A percentile compares a stretch with the other conserved stretches of the same genome.
phyloP scores from a whole-genome alignment of 2,329 filamentous ascomycete species.

The Diaporthe longicolla region DNA sequence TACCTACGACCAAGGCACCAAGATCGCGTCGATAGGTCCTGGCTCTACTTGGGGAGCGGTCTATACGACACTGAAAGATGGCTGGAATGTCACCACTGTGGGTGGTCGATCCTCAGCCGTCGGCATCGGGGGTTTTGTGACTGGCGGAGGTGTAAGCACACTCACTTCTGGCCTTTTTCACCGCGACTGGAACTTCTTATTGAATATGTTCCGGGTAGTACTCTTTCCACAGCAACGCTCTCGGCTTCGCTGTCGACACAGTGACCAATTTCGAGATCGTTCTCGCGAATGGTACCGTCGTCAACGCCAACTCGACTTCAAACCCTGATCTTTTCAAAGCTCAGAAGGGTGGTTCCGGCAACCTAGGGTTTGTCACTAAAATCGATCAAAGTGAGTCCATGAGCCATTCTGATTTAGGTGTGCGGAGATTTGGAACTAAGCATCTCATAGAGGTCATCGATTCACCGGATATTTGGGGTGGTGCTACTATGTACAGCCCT shows the following conservation, averaged over 20 bases:
- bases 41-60: slow-evolving; percentile 53
- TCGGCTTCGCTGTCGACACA: slow-evolving; percentile 63
- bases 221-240: slow-evolving; percentile 54
- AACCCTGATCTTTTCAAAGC: slow-evolving; percentile 62
- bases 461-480: slow-evolving; percentile 1
- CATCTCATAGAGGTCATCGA: not conserved
- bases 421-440: not conserved
- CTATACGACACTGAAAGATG: slow-evolving; percentile 43
- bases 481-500: not conserved
- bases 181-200: not conserved
- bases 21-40: slow-evolving; percentile 51
- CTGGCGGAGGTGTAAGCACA: slow-evolving; percentile 44
- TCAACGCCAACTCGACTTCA: slow-evolving; percentile 54
- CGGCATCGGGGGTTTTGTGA: slow-evolving; percentile 60
- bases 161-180: not conserved
- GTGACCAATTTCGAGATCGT: slow-evolving; percentile 63
- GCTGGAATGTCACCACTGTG: slow-evolving; percentile 42
- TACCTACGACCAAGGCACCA: slow-evolving; percentile 48
- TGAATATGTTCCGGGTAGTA: slow-evolving; percentile 58
- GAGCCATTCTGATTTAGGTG: not conserved
- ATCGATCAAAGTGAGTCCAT: slow-evolving; percentile 47
- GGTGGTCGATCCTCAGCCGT: slow-evolving; percentile 60
- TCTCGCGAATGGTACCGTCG: slow-evolving; percentile 59
- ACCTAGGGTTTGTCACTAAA: slow-evolving; percentile 56
- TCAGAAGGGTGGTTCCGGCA: slow-evolving; percentile 59